Conservation (phyloP, 2,329 filamentous ascomycete species). For the Fusarium oligoseptatum region DNA sequence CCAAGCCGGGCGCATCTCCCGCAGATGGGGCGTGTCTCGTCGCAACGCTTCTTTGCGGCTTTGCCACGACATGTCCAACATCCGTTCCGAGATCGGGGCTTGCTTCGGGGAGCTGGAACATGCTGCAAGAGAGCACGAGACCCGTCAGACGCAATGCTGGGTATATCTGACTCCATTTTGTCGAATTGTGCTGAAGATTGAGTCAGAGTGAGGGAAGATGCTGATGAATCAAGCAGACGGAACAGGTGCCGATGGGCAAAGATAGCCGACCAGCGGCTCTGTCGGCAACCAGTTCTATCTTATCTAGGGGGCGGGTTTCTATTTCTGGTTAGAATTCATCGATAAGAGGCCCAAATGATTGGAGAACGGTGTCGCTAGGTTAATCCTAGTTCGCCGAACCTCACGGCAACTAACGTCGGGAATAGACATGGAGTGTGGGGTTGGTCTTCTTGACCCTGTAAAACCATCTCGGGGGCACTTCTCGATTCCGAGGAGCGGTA, state of each 20-base stretch:
- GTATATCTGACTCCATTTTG: neutral
- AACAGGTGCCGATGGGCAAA: neutral
- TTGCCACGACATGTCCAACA: slow-evolving; percentile 48
- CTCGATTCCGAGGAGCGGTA: neutral
- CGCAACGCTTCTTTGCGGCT: slow-evolving; percentile 47
- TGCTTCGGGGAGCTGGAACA: neutral
- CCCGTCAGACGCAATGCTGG: neutral
- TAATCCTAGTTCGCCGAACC: neutral
- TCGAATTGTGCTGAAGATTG: neutral
- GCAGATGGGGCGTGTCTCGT: slow-evolving; percentile 46
- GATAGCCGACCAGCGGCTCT: neutral
- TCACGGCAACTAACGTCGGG: neutral
- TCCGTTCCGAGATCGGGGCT: slow-evolving; percentile 34
- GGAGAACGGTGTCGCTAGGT: neutral
- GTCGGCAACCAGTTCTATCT: neutral
- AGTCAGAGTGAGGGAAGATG: neutral
- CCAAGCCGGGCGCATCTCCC: slow-evolving; percentile 43
- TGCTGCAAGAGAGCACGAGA: neutral
- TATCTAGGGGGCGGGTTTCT: neutral
- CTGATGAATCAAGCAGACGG: neutral
- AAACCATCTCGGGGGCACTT: neutral
- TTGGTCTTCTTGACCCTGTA: fast-evolving
- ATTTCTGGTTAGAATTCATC: neutral
- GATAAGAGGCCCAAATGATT: neutral
- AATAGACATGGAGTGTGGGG: neutral